Percentiles rank a stretch among this genome's conserved stretches.
Evolutionary conservation across 768 basidiomycete genomes (phyloP).

Genomic region (Hebeloma cylindrosporum): DNA sequence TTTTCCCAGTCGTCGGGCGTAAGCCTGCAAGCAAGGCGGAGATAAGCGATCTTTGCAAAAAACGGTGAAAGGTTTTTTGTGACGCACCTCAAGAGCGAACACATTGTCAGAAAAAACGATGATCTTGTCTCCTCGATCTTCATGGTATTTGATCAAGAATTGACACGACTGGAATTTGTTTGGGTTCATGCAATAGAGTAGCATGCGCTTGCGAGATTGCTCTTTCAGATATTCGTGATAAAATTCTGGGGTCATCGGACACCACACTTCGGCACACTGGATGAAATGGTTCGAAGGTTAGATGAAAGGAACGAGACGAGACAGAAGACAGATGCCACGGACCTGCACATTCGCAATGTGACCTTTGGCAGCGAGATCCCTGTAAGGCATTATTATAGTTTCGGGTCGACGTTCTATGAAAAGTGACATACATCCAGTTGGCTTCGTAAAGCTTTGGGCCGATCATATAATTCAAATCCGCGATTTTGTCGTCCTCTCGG

Average conservation of each 20-base stretch:
- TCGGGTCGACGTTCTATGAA: conserved; percentile 6
- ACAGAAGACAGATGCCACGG: conserved; percentile 22
- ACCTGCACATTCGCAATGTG: conserved; percentile 99
- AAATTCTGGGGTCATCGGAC: conserved; percentile 99
- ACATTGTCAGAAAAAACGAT: conserved; percentile 99
- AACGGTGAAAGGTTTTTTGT: conserved; percentile 8
- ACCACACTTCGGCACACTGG: conserved; percentile 99
- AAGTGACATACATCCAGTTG: conserved; percentile 82
- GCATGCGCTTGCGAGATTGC: conserved; percentile 89
- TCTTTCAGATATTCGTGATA: conserved; percentile 96
- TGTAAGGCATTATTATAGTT: conserved; percentile 25
- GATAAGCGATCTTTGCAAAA: conserved; percentile 3
- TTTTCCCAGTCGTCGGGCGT: conserved; percentile 91
- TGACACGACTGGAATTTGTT: conserved; percentile 99
- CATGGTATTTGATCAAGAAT: conserved; percentile 97
- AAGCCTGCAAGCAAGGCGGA: conserved; percentile 63
- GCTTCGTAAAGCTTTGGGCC: conserved; percentile 99
- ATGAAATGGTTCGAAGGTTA: too few species aligned
- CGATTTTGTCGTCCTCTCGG: conserved; percentile 98
- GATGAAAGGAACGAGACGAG: conserved; percentile 3
- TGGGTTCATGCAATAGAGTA: conserved; percentile 99
- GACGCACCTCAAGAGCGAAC: conserved; percentile 84
- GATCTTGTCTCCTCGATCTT: conserved; percentile 96
- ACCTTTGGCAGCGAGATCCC: conserved; percentile 96
- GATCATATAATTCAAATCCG: conserved; percentile 98